phyloP scores from a whole-genome alignment of 805 yeast genomes.

The Candida parachauliodes region DNA sequence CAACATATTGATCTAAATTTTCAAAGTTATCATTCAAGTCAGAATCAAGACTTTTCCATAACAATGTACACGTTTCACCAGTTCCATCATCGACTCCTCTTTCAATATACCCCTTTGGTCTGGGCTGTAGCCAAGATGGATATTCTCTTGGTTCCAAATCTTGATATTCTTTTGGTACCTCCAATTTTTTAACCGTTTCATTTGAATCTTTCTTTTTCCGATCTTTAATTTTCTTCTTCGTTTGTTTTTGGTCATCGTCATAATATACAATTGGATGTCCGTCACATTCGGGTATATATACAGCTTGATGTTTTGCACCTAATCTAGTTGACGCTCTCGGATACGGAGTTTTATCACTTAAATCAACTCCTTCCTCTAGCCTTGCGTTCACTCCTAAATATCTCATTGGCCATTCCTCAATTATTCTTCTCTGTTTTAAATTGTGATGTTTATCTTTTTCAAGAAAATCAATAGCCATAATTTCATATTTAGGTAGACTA shows the following conservation, averaged over 20 bases:
- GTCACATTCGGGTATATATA: conserved; percentile 61
- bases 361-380: conserved; percentile 72
- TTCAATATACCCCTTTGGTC: conserved; percentile 78
- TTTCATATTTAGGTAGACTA: conserved; percentile 51
- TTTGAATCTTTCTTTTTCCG: conserved; percentile 13
- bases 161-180: conserved; percentile 47
- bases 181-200: conserved; percentile 22
- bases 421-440: conserved; percentile 45
- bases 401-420: conserved; percentile 80
- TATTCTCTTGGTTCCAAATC: conserved; percentile 42
- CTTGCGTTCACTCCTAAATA: conserved; percentile 74
- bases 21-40: conserved; percentile 25
- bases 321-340: conserved; percentile 77
- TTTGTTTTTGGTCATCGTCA: conserved; percentile 32
- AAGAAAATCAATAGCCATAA: conserved; percentile 51
- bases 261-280: conserved; percentile 62
- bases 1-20: conserved; percentile 52
- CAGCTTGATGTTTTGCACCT: conserved; percentile 71
- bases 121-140: conserved; percentile 74
- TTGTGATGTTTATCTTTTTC: conserved; percentile 40
- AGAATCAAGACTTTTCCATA: conserved; percentile 56
- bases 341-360: conserved; percentile 68
- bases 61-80: conserved; percentile 50
- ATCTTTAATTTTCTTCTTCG: conserved; percentile 11
- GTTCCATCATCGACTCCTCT: conserved; percentile 68